Base-by-base conservation (phyloP, 768 basidiomycete genomes). In the Gloeopeniophorella convolvens region DNA sequence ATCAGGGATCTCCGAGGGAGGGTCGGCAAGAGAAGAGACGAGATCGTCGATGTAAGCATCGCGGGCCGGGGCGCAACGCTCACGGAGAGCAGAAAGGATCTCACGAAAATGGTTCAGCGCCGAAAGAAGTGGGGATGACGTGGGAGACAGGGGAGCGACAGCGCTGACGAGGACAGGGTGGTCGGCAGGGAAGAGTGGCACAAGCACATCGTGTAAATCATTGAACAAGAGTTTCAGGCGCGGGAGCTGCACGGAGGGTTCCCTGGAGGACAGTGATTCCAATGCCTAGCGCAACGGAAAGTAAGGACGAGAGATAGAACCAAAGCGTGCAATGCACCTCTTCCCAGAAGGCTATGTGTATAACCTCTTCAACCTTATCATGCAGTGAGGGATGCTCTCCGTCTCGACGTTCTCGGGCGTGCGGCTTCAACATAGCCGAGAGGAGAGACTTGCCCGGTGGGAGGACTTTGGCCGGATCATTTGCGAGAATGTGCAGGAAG, bases 271-370 rank as follows among this genome's bases (percentile, higher is more conserved):
- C 6, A 89, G 70, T 1, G 73, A 62, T 48, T 75, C 69, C 9
- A 74, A 55, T 2, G 78, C 84, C 85, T 88, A 59, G 32, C 24
- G 44, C 27, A 24, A 18, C 9, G n/a, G 45, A 56, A 23, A 28
- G 35, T 37, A 49, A 35, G 45, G 48, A 26, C 26, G 32, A 18
- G 30, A 34, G 45, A 23, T 18, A 42, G 4, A 21, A 42, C 10
- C 40, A 56, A 45, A 34, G 50, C 6, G 50, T 4, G 33, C 39
- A 46, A n/a, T n/a, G 58, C 58, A 86, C 85, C 73, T 84, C 77
- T 34, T 80, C 78, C 85, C 85, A 89, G 62, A 89, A 89, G 4
- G 82, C 84, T 42, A 68, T 69, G 61, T 84, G 81, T 11, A 78
- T 74, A 6, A 72, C 53, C 48, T 69, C 68, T 35, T 66, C 67